These are phyloP conservation scores for Microsporum ferrugineum DNA, from an alignment of 2,329 filamentous ascomycete species.

Conservation along the genomic window DNA sequence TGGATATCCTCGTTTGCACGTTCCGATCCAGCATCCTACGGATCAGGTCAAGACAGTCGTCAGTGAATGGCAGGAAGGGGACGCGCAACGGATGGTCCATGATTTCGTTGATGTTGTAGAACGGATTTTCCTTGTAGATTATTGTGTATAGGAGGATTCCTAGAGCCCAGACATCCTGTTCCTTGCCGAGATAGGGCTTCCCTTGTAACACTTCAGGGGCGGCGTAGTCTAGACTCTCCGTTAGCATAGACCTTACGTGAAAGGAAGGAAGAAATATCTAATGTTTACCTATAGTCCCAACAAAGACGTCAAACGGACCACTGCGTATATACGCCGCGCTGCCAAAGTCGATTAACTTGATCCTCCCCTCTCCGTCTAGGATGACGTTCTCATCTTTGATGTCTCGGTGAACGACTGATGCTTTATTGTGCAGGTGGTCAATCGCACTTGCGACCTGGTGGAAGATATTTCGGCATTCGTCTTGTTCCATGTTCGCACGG, in stretches of 20 bases:
- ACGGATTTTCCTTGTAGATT: slow-evolving; percentile 98
- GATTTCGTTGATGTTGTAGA: slow-evolving; percentile 98
- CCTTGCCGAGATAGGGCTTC: slow-evolving; percentile 82
- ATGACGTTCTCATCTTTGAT: slow-evolving; percentile 99
- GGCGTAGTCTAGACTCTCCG: slow-evolving; percentile 64
- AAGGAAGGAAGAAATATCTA: neutral
- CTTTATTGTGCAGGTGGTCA: slow-evolving; percentile 81
- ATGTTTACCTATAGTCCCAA: slow-evolving; percentile 83
- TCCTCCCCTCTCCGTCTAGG: slow-evolving; percentile 83
- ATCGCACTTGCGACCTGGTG: slow-evolving; percentile 82
- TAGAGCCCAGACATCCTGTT: slow-evolving; percentile 96
- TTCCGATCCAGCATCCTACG: slow-evolving; percentile 86
- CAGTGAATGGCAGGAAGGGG: slow-evolving; percentile 55
- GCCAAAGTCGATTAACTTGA: slow-evolving; percentile 97
- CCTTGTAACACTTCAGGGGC: slow-evolving; percentile 95
- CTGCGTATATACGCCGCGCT: slow-evolving; percentile 97
- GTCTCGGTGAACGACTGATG: slow-evolving; percentile 86
- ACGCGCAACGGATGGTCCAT: slow-evolving; percentile 92
- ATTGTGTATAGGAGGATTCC: slow-evolving; percentile 97
- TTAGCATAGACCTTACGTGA: neutral
- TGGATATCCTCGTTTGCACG: slow-evolving; percentile 70
- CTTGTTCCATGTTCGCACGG: slow-evolving; percentile 89
- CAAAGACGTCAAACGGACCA: slow-evolving; percentile 96
- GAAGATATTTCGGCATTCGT: slow-evolving; percentile 89
- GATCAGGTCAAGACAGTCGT: slow-evolving; percentile 86